These are phyloP conservation scores for Huiozyma sinensis DNA, from an alignment of 805 yeast genomes.

Conservation along the genomic window DNA sequence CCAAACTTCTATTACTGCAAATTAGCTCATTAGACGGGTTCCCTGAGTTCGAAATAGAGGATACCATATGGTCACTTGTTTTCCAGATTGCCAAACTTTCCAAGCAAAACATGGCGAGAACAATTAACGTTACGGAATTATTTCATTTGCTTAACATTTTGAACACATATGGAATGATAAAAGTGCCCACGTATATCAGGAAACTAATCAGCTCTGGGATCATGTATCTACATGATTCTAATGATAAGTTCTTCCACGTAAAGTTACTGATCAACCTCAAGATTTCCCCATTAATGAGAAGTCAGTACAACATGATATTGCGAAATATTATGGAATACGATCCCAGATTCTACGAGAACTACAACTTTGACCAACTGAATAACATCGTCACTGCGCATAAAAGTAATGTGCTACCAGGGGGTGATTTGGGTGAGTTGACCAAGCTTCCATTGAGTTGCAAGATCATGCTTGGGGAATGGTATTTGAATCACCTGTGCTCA, in stretches of 20 bases:
- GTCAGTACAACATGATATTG: constrained; percentile 46
- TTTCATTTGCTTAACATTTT: constrained; percentile 37
- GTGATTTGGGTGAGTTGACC: constrained; percentile 11
- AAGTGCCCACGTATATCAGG: constrained; percentile 53
- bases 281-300: constrained; percentile 35
- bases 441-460: constrained; percentile 32
- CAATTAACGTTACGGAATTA: constrained; percentile 25
- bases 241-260: constrained; percentile 45
- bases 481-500: constrained; percentile 33
- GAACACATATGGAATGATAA: constrained; percentile 34
- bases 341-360: constrained; percentile 24
- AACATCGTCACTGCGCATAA: constrained; percentile 27
- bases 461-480: constrained; percentile 39
- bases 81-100: constrained; percentile 29
- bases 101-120: constrained; percentile 16
- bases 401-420: constrained; percentile 5
- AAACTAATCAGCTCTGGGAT: constrained; percentile 79
- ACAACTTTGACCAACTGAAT: constrained; percentile 24
- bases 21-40: constrained; percentile 20
- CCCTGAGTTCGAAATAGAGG: constrained; percentile 29
- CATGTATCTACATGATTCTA: constrained; percentile 47
- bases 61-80: constrained; percentile 27
- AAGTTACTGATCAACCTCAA: constrained; percentile 50
- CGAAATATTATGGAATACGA: constrained; percentile 39
- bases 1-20: constrained; percentile 20